A percentile compares a stretch with the other conserved stretches of the same genome.
These are phyloP conservation scores for Colletotrichum camelliae DNA, from an alignment of 2,329 filamentous ascomycete species.

Conservation along the genomic window DNA sequence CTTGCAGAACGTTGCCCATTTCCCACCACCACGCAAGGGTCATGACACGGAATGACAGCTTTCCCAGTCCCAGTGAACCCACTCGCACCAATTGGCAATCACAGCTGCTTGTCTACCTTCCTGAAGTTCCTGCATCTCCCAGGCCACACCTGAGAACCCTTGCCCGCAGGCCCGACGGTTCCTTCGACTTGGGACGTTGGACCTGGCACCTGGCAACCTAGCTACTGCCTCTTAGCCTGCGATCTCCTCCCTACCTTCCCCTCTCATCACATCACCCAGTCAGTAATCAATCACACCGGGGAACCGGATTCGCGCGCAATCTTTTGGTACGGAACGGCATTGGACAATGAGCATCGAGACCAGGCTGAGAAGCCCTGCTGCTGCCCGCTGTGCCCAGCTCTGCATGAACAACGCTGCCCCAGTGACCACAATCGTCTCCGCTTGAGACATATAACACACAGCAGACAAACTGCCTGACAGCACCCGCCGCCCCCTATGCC, in stretches of 20 bases:
- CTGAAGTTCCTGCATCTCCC: neutral
- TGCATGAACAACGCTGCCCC: neutral
- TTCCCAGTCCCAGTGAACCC: neutral
- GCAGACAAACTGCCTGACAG: neutral
- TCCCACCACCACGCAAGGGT: neutral
- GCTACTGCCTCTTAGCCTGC: neutral
- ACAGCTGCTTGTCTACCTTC: neutral
- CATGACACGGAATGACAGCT: constrained; percentile 20
- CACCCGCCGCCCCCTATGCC: neutral
- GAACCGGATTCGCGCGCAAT: neutral
- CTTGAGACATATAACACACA: neutral
- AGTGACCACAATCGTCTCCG: neutral
- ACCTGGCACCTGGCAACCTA: neutral
- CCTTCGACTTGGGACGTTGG: neutral
- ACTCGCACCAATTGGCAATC: neutral
- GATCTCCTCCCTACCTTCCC: neutral
- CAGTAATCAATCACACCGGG: neutral
- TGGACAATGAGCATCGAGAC: neutral
- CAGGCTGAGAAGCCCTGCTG: neutral
- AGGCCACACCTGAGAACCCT: neutral
- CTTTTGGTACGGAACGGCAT: neutral
- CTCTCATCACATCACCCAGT: neutral
- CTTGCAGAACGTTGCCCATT: neutral
- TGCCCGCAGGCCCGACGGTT: neutral
- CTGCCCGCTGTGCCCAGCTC: neutral